A percentile compares a stretch with the other conserved stretches of the same genome.
These are phyloP conservation scores for Zoysia matrella DNA, from an alignment of 202 grass and related monocot species.

Conservation along the genomic window DNA sequence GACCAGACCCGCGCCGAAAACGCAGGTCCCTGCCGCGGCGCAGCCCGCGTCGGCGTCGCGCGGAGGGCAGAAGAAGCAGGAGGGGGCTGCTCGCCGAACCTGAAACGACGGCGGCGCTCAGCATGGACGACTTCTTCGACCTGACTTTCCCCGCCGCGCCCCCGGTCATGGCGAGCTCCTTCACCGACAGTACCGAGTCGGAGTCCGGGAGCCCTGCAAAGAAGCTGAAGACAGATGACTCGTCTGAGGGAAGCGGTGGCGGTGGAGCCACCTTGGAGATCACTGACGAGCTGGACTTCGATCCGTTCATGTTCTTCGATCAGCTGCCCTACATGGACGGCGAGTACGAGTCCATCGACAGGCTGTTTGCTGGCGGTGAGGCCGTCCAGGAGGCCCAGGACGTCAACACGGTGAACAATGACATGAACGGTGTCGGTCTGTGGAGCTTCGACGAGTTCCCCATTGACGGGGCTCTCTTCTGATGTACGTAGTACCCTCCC, in stretches of 20 bases:
- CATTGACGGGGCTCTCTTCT: conserved; percentile 21
- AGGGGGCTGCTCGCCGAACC: background rate
- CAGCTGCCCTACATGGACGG: no score
- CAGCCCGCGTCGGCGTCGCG: background rate
- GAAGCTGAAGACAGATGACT: conserved; percentile 16
- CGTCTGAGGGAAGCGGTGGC: background rate
- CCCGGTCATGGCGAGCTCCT: conserved; percentile 23
- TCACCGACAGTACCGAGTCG: conserved; percentile 14
- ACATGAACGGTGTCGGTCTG: conserved; percentile 17
- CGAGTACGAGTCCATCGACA: conserved; percentile 35
- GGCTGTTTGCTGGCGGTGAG: conserved; percentile 32
- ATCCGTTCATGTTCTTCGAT: no score
- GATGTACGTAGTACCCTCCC: background rate
- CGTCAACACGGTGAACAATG: background rate
- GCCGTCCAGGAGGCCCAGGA: conserved; percentile 7
- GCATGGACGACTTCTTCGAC: conserved; percentile 17
- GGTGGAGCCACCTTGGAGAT: conserved; percentile 18
- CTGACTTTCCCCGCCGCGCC: background rate
- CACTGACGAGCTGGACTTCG: conserved; percentile 17
- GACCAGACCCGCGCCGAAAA: conserved; percentile 1
- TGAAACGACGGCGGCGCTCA: background rate
- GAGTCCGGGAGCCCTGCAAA: conserved; percentile 21
- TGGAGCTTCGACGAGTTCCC: conserved; percentile 26
- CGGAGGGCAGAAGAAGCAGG: background rate
- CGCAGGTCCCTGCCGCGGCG: background rate